Conservation (phyloP, 2,329 filamentous ascomycete genomes). For the Calonectria leucothoes region DNA sequence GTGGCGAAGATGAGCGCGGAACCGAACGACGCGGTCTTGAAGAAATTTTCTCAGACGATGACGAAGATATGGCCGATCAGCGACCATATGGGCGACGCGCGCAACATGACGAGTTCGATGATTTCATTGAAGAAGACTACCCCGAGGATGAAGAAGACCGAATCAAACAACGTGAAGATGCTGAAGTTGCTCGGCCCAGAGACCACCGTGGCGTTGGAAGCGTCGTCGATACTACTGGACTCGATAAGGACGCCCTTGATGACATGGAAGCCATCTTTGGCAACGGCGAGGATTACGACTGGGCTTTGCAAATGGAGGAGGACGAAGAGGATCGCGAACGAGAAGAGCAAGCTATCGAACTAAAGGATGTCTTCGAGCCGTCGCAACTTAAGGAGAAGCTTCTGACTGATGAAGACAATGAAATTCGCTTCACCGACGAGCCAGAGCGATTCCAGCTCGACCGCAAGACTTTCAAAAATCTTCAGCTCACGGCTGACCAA, state of each 20-base stretch:
- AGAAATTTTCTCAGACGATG: slow-evolving; percentile 96
- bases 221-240: slow-evolving; percentile 81
- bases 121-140: slow-evolving; percentile 97
- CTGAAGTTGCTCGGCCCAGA: slow-evolving; percentile 86
- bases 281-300: slow-evolving; percentile 94
- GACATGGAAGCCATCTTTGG: slow-evolving; percentile 98
- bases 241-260: slow-evolving; percentile 92
- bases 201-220: slow-evolving; percentile 74
- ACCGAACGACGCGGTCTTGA: slow-evolving; percentile 79
- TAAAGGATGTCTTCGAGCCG: slow-evolving; percentile 98
- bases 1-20: slow-evolving; percentile 75
- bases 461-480: slow-evolving; percentile 86
- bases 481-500: slow-evolving; percentile 84
- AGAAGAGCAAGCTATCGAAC: slow-evolving; percentile 86
- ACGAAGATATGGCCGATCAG: slow-evolving; percentile 76
- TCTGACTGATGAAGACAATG: slow-evolving; percentile 94
- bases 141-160: slow-evolving; percentile 86
- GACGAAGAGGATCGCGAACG: slow-evolving; percentile 83
- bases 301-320: slow-evolving; percentile 90
- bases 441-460: slow-evolving; percentile 96
- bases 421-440: slow-evolving; percentile 88
- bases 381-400: slow-evolving; percentile 94
- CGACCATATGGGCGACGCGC: slow-evolving; percentile 66
- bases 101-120: slow-evolving; percentile 84
- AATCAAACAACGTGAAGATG: slow-evolving; percentile 82